These are phyloP conservation scores for Chrysoporthe cubensis DNA, from an alignment of 2,329 filamentous ascomycete species.

Conservation along the genomic window DNA sequence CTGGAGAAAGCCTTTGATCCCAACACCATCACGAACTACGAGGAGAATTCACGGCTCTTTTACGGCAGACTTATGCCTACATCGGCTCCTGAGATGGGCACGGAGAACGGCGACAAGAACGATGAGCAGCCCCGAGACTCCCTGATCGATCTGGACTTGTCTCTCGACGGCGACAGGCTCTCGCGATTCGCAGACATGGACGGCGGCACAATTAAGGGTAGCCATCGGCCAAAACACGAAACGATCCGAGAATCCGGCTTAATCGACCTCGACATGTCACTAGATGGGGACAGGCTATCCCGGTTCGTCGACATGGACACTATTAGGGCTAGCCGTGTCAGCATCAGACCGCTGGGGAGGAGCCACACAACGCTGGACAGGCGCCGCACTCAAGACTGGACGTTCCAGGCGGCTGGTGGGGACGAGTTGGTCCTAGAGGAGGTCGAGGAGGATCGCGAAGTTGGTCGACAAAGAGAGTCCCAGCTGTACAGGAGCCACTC, in stretches of 20 bases:
- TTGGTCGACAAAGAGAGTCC: constrained; percentile 24
- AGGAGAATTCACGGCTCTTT: constrained; percentile 65
- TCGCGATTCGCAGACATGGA: constrained; percentile 65
- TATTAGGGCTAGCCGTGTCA: constrained; percentile 55
- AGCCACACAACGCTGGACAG: constrained; percentile 48
- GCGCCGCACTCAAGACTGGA: constrained; percentile 29
- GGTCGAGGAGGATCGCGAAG: background rate
- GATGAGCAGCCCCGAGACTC: constrained; percentile 51
- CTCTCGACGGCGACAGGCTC: constrained; percentile 58
- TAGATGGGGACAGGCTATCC: constrained; percentile 59
- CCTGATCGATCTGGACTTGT: constrained; percentile 50
- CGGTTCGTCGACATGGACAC: constrained; percentile 66
- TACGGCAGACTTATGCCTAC: constrained; percentile 50
- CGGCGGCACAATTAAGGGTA: constrained; percentile 26
- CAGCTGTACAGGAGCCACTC: constrained; percentile 28
- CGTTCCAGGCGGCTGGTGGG: constrained; percentile 17
- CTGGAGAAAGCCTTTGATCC: constrained; percentile 69
- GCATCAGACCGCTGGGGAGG: constrained; percentile 49
- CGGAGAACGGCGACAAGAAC: constrained; percentile 10
- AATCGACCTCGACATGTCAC: constrained; percentile 66
- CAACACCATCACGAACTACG: constrained; percentile 66
- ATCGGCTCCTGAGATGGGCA: constrained; percentile 25
- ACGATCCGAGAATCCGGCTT: constrained; percentile 37
- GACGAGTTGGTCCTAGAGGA: constrained; percentile 16
- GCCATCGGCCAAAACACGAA: constrained; percentile 11